Evolutionary conservation across 208 protist species (phyloP).

Genomic region (Acanthamoeba comandoni): DNA sequence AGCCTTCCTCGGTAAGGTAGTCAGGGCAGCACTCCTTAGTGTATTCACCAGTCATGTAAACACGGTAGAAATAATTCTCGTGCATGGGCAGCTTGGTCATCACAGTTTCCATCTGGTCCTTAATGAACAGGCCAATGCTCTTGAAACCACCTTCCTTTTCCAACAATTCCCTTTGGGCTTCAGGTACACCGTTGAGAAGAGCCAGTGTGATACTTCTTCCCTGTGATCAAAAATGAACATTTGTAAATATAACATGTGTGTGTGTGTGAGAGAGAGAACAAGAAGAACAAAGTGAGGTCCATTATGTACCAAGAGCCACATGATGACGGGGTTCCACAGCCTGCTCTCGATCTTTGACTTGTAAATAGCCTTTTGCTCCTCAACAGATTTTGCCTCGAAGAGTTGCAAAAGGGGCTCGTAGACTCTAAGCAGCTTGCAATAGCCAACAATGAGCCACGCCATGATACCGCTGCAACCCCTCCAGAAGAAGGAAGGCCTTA

Average conservation of each 20-base stretch:
- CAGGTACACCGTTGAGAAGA: slow-evolving; percentile 63
- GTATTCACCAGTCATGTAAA: slow-evolving; percentile 74
- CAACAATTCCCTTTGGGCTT: slow-evolving; percentile 44
- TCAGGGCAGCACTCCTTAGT: slow-evolving; percentile 76
- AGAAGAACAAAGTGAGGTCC: background rate
- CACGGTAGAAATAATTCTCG: slow-evolving; percentile 76
- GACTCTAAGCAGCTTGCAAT: slow-evolving; percentile 38
- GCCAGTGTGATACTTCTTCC: slow-evolving; percentile 51
- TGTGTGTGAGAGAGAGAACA: background rate
- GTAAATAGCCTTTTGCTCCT: slow-evolving; percentile 72
- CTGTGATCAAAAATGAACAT: too few species aligned
- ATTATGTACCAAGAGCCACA: slow-evolving; percentile 61
- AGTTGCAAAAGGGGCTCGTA: slow-evolving; percentile 52
- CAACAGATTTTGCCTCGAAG: slow-evolving; percentile 41
- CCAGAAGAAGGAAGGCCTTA: too few species aligned
- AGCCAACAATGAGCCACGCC: slow-evolving; percentile 46
- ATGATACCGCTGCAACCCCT: slow-evolving; percentile 62
- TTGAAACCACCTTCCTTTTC: slow-evolving; percentile 70
- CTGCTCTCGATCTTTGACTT: slow-evolving; percentile 63
- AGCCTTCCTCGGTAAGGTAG: slow-evolving; percentile 72
- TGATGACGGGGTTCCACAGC: slow-evolving; percentile 71
- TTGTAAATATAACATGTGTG: too few species aligned
- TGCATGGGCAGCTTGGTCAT: slow-evolving; percentile 72
- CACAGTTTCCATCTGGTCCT: slow-evolving; percentile 56
- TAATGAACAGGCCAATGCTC: slow-evolving; percentile 68